Percentiles rank a stretch among this genome's conserved stretches.
Evolutionary conservation across 805 yeast species (phyloP).

Genomic region (Candida stauntonica): DNA sequence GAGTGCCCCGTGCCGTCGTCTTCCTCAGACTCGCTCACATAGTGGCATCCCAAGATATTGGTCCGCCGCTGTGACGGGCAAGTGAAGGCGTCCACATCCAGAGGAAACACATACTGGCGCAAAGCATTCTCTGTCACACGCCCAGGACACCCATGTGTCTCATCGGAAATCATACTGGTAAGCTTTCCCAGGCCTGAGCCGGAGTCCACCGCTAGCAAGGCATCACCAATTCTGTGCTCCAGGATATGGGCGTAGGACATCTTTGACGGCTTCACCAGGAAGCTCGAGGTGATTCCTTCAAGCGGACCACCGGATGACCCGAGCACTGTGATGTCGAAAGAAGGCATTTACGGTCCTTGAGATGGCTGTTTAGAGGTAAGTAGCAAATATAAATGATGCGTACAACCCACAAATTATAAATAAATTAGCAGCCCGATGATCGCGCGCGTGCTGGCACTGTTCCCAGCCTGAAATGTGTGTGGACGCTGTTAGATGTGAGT

Average conservation of each 20-base stretch:
- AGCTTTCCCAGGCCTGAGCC: slow-evolving; percentile 68
- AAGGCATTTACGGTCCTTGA: background rate
- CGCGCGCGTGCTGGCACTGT: no score
- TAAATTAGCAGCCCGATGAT: background rate
- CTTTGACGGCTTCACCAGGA: slow-evolving; percentile 54
- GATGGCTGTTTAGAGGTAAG: background rate
- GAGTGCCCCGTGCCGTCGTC: slow-evolving; percentile 11
- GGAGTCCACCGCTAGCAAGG: slow-evolving; percentile 66
- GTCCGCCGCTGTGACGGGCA: slow-evolving; percentile 1
- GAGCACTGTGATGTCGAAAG: slow-evolving; percentile 58
- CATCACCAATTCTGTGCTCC: slow-evolving; percentile 25
- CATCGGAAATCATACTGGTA: slow-evolving; percentile 34
- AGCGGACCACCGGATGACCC: slow-evolving; percentile 88
- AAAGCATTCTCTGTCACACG: slow-evolving; percentile 10
- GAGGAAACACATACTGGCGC: slow-evolving; percentile 8
- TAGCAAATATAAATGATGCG: no score
- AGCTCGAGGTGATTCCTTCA: slow-evolving; percentile 65
- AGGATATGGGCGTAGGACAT: slow-evolving; percentile 38
- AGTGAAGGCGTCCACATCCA: slow-evolving; percentile 6
- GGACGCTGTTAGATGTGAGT: no score
- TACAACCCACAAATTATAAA: no score
- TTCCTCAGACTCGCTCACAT: background rate
- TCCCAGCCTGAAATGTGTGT: no score
- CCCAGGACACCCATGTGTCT: slow-evolving; percentile 6
- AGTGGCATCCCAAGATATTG: background rate